phyloP scores from a whole-genome alignment of 202 grass and related monocot species.

The Thinopyrum obtusiflorum region DNA sequence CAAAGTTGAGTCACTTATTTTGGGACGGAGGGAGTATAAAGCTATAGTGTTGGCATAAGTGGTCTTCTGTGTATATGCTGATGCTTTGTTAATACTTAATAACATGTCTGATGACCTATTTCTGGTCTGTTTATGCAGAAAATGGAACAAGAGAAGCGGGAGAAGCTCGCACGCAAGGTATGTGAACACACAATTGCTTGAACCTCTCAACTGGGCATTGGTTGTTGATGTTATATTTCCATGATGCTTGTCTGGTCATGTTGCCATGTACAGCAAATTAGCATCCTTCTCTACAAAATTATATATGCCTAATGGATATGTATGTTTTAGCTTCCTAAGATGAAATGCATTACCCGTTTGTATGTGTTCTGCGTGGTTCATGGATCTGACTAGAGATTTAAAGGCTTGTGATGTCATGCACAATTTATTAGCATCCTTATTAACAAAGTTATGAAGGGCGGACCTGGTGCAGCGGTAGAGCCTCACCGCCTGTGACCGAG shows the following conservation, averaged over 20 bases:
- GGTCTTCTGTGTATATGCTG: not conserved
- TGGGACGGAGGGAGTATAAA: too few species aligned
- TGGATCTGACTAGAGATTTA: too few species aligned
- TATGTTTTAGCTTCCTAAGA: too few species aligned
- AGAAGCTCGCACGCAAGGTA: constrained; percentile 78
- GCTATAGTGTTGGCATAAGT: not conserved
- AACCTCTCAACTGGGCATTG: not conserved
- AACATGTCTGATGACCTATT: not conserved
- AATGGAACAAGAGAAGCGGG: constrained; percentile 85
- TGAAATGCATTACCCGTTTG: too few species aligned
- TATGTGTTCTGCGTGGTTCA: too few species aligned
- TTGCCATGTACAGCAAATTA: not conserved
- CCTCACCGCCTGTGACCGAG: too few species aligned
- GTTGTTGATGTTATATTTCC: not conserved
- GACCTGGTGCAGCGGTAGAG: too few species aligned
- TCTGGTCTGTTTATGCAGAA: constrained; percentile 65
- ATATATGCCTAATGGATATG: not conserved
- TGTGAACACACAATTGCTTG: not conserved
- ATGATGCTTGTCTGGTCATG: not conserved
- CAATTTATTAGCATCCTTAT: too few species aligned
- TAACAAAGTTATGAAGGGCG: too few species aligned
- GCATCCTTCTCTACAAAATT: not conserved
- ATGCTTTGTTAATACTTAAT: not conserved
- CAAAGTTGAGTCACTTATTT: too few species aligned
- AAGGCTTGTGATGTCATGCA: too few species aligned